phyloP scores from a whole-genome alignment of 306 rosid species.

The Inga oerstediana region DNA sequence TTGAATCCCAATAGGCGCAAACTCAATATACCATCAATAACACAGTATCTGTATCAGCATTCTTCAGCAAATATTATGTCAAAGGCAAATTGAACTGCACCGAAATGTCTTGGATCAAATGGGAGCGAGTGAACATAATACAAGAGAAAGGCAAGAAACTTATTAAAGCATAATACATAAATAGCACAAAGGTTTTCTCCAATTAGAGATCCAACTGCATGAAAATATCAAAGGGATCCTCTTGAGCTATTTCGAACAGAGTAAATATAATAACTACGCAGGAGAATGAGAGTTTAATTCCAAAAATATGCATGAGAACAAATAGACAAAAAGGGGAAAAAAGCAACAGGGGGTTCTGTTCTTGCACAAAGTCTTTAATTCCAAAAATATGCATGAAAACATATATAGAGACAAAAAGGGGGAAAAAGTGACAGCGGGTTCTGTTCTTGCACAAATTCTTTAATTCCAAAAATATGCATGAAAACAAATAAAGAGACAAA shows the following conservation, averaged over 20 bases:
- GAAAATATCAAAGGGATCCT: neutral
- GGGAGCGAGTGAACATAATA: conserved; percentile 3
- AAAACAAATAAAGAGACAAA: neutral
- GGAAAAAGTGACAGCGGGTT: neutral
- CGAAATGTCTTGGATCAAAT: conserved; percentile 11
- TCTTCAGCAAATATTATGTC: conserved; percentile 71
- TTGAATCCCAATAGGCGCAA: neutral
- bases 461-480: neutral
- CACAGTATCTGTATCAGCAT: conserved; percentile 41
- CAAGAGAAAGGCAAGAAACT: neutral
- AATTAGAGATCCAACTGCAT: neutral
- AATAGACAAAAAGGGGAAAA: neutral
- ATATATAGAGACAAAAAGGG: neutral
- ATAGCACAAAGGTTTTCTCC: neutral
- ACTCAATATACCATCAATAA: conserved; percentile 7
- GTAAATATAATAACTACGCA: neutral
- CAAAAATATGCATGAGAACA: neutral
- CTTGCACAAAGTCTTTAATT: neutral
- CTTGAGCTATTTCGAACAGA: neutral
- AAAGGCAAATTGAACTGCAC: conserved; percentile 60
- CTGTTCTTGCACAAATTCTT: neutral
- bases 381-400: no score
- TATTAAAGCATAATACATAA: neutral
- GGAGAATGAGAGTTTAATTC: neutral
- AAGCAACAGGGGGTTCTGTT: neutral